Evolutionary conservation across 176 grass and related monocot species (phyloP), one percentile per base, ranked within the genome.

Genomic region (Panicum miliaceum): DNA sequence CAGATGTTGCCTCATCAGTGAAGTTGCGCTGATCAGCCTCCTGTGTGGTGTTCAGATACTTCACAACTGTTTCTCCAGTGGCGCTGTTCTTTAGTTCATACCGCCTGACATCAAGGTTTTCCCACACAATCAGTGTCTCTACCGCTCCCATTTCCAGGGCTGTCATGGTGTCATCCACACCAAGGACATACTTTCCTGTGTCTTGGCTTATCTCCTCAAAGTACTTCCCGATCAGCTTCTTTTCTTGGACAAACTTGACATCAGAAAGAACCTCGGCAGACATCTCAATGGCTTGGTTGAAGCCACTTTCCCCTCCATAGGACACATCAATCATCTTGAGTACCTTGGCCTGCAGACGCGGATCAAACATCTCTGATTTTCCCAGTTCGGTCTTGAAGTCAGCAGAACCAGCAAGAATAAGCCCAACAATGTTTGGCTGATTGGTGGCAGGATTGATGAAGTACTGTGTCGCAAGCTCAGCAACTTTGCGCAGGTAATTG

Each of bases 201-300:
- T 92, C 87, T 22, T 84, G 84, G 71, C 91, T 90, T 45, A 92
- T 92, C 85, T 92, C 87, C 81, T 92, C 91, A 8, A 92, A 92
- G 84, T 87, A 92, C 80, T 84, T 90, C 25, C 91, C 87, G 12
- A 90, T 84, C 29, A 92, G 82, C 76, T 92, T 92, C 84, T 92
- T 92, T 59, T 92, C 91, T 76, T 92, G 91, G 23, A 92, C 85
- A 63, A 92, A 92, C 76, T 92, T 92, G 29, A 90, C 91, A 53
- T 90, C 82, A 13, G 91, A 83, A 0, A 92, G 72, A 13, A 89
- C 88, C 84, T 92, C 91, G 0, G 59, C 76, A 4, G 91, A 87
- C 82, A 92, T 82, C 81, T 92, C 91, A 2, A 92, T 92, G 11
- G 91, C 91, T 72, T 92, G 91, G 71, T 92, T 92, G 64, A 92